Conservation (phyloP, 2,329 filamentous ascomycete genomes). For the Ophiostoma australiae region DNA sequence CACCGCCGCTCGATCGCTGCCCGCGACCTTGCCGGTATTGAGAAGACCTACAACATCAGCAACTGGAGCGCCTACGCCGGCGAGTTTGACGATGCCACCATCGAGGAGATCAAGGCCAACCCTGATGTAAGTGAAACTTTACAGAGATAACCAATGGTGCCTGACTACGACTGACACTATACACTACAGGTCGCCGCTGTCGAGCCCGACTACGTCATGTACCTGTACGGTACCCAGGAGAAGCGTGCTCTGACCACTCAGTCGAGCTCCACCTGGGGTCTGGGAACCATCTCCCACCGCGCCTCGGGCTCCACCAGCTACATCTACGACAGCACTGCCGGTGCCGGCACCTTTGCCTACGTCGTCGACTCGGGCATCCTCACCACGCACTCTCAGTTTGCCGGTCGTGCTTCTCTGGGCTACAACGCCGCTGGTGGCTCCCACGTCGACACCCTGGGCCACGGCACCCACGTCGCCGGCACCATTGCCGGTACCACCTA, state of each 20-base stretch:
- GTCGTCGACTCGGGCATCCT: constrained; percentile 98
- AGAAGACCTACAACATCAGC: constrained; percentile 14
- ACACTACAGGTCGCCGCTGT: background rate
- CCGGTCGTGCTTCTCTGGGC: constrained; percentile 96
- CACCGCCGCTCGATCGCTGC: constrained; percentile 6
- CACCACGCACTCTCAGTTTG: constrained; percentile 89
- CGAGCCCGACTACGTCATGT: constrained; percentile 65
- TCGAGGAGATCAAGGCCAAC: constrained; percentile 41
- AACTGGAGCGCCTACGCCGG: constrained; percentile 10
- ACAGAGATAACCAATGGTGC: background rate
- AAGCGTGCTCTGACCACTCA: constrained; percentile 43
- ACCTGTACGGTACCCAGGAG: constrained; percentile 88
- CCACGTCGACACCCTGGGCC: constrained; percentile 92
- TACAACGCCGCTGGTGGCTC: constrained; percentile 81
- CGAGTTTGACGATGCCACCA: constrained; percentile 52
- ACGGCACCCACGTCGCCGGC: constrained; percentile 98
- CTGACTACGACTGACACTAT: background rate
- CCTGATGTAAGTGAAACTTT: constrained; percentile 50
- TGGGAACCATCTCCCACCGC: constrained; percentile 94
- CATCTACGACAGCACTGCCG: constrained; percentile 80
- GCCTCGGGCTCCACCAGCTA: constrained; percentile 94
- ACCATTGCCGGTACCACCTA: constrained; percentile 98
- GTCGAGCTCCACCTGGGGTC: constrained; percentile 92
- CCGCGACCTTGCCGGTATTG: background rate
- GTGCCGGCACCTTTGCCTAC: constrained; percentile 97